A percentile compares a stretch with the other conserved stretches of the same genome.
Evolutionary conservation across 345 rosid genomes (phyloP).

Genomic region (Arabidopsis thaliana): DNA sequence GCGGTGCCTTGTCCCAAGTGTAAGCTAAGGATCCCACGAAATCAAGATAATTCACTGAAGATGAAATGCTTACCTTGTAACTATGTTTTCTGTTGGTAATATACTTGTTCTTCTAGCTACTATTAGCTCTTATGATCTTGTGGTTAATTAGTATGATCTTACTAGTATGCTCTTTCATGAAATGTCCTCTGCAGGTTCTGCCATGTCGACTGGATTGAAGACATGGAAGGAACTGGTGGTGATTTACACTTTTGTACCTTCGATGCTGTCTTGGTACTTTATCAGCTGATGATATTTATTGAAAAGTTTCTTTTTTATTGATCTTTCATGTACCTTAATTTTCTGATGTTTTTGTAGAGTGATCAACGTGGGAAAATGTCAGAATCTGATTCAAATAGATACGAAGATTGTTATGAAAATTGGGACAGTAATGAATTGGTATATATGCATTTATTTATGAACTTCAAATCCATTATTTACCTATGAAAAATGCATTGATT

Average conservation of each 20-base stretch:
- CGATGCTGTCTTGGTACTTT: slow-evolving; percentile 8
- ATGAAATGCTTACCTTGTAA: slow-evolving; percentile 45
- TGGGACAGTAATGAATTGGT: slow-evolving; percentile 36
- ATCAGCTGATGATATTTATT: background rate
- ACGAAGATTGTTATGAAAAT: slow-evolving; percentile 11
- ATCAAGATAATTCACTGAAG: slow-evolving; percentile 26
- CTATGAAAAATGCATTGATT: slow-evolving; percentile 1
- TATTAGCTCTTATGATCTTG: background rate
- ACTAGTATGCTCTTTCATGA: background rate
- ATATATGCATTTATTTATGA: slow-evolving; percentile 14
- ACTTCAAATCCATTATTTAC: background rate
- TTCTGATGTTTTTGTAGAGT: slow-evolving; percentile 32
- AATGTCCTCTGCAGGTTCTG: slow-evolving; percentile 17
- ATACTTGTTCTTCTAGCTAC: background rate
- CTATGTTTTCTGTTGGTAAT: slow-evolving; percentile 39
- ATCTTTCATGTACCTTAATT: background rate
- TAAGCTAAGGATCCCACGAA: slow-evolving; percentile 6
- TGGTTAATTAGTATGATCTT: background rate
- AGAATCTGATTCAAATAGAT: slow-evolving; percentile 20
- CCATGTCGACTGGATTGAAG: slow-evolving; percentile 25
- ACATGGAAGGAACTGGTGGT: slow-evolving; percentile 1
- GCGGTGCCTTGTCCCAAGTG: slow-evolving; percentile 43
- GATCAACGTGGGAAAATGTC: background rate
- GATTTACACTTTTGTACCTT: slow-evolving; percentile 17
- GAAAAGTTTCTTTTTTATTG: background rate